phyloP scores from a whole-genome alignment of 225 moss, liverwort and hornwort species.

The Pseudoscleropodium purum region DNA sequence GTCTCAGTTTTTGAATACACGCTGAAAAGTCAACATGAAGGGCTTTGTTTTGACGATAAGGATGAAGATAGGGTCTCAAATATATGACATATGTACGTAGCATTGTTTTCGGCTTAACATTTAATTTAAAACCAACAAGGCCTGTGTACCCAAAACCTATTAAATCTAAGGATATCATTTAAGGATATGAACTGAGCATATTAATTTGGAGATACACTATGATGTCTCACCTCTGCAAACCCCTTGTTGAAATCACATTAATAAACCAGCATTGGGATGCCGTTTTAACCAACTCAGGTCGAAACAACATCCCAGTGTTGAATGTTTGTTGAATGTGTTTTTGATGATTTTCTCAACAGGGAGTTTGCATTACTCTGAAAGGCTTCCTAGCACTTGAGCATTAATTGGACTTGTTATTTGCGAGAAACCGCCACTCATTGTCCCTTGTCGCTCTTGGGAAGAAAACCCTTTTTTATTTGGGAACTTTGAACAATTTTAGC shows the following conservation, averaged over 20 bases:
- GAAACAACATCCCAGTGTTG: neutral
- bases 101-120: neutral
- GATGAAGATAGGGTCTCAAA: neutral
- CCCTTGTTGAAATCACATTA: neutral
- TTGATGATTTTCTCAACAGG: neutral
- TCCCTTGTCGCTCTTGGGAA: neutral
- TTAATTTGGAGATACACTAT: neutral
- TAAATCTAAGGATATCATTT: neutral
- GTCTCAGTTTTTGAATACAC: neutral
- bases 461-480: neutral
- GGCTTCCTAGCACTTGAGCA: neutral
- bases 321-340: neutral
- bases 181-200: neutral
- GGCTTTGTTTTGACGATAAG: neutral
- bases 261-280: neutral
- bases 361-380: neutral
- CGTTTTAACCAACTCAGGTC: neutral
- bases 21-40: neutral
- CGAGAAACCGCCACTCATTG: neutral
- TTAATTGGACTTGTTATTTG: neutral
- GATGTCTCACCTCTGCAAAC: neutral
- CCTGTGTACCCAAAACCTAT: neutral
- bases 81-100: too few relatives aligned
- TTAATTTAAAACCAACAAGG: neutral
- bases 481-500: neutral